Conservation (phyloP, 192 early-diverging fungal genomes). For the Podila clonocystis region DNA sequence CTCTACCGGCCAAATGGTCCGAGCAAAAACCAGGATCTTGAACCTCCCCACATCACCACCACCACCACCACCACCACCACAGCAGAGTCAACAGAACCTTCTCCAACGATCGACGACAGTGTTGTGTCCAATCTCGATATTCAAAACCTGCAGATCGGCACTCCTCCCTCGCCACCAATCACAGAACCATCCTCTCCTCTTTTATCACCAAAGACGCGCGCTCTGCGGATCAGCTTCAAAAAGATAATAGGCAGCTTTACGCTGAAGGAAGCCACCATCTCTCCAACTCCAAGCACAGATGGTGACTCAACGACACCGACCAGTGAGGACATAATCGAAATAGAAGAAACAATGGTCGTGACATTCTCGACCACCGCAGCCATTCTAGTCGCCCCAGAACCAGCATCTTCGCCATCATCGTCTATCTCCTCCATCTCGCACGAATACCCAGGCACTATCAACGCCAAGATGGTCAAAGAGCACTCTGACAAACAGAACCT, state of each 20-base stretch:
- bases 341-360: not conserved
- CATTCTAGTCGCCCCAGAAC: not conserved
- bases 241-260: not conserved
- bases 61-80: not conserved
- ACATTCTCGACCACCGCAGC: not conserved
- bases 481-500: constrained; percentile 26
- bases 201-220: not conserved
- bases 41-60: not conserved
- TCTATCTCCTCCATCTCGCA: not conserved
- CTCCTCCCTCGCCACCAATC: not conserved
- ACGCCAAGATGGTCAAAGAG: constrained; percentile 37
- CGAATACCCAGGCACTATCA: constrained; percentile 31
- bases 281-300: not conserved
- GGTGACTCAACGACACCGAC: not conserved
- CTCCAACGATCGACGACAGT: not conserved
- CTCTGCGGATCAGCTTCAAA: not conserved
- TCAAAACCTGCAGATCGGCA: not conserved
- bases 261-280: not conserved
- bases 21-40: not conserved
- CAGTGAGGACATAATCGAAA: not conserved
- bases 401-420: not conserved
- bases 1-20: not conserved
- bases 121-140: not conserved
- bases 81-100: not conserved
- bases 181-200: not conserved